These are phyloP conservation scores for Hanseniaspora mollemarum DNA, from an alignment of 805 yeast species.

Conservation along the genomic window DNA sequence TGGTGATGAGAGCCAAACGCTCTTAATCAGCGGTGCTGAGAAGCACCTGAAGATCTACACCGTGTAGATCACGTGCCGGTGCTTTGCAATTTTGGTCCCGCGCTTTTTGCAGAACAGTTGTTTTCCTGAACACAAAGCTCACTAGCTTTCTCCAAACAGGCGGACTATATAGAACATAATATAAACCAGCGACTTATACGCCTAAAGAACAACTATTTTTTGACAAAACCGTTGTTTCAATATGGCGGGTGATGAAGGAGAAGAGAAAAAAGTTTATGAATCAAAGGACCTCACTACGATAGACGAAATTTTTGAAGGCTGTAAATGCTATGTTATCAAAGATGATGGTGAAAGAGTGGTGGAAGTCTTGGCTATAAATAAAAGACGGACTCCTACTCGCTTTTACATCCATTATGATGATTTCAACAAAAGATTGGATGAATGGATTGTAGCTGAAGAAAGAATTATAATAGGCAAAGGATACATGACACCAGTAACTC, in stretches of 20 bases:
- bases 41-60: conserved; percentile 44
- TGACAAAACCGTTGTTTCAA: too few species aligned
- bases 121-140: too few species aligned
- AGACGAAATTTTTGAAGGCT: conserved; percentile 57
- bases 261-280: conserved; percentile 25
- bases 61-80: conserved; percentile 30
- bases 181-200: not conserved
- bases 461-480: conserved; percentile 64
- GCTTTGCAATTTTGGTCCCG: too few species aligned
- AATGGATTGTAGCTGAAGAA: conserved; percentile 70
- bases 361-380: conserved; percentile 67
- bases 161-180: too few species aligned
- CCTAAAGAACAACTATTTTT: not conserved
- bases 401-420: conserved; percentile 92
- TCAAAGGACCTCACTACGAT: conserved; percentile 18
- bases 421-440: conserved; percentile 91
- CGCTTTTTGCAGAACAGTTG: too few species aligned
- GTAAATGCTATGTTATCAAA: conserved; percentile 70
- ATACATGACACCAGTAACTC: conserved; percentile 51
- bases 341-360: conserved; percentile 73
- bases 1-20: conserved; percentile 45
- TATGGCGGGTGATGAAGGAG: conserved; percentile 17
- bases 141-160: too few species aligned
- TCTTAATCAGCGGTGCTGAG: conserved; percentile 65
- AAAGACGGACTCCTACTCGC: conserved; percentile 62